Evolutionary conservation across 306 rosid species (phyloP).

Genomic region (Trifolium dubium): DNA sequence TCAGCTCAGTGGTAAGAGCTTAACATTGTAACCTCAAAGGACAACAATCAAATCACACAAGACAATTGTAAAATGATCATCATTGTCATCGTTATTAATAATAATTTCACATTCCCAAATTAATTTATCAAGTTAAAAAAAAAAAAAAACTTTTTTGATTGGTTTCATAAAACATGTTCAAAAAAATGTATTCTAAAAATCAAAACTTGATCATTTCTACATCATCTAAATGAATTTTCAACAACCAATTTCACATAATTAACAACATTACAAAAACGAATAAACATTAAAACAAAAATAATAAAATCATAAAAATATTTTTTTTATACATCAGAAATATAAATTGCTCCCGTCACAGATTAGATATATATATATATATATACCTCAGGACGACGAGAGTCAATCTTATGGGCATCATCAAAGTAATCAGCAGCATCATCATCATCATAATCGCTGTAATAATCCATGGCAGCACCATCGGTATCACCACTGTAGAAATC

Average conservation of each 20-base stretch:
- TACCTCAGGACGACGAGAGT: conserved; percentile 79
- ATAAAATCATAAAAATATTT: no score
- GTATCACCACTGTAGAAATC: conserved; percentile 82
- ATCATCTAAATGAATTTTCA: not conserved
- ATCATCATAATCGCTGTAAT: conserved; percentile 61
- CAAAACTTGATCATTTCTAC: not conserved
- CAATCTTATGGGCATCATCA: conserved; percentile 52
- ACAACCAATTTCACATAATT: not conserved
- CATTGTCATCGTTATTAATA: no score
- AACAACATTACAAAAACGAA: not conserved
- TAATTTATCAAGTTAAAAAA: not conserved
- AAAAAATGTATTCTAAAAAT: not conserved
- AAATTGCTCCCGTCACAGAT: no score
- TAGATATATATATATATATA: not conserved
- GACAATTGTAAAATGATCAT: no score
- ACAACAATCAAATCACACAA: no score
- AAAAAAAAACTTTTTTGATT: not conserved
- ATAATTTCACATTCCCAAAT: no score
- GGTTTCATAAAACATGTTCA: not conserved
- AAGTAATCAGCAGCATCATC: conserved; percentile 62
- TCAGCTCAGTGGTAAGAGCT: no score
- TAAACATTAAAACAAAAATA: not conserved
- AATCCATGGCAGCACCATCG: conserved; percentile 61
- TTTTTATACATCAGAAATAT: no score
- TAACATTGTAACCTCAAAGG: no score